Base-by-base conservation (phyloP, 129 eudicot genomes). In the Escallonia rubra region DNA sequence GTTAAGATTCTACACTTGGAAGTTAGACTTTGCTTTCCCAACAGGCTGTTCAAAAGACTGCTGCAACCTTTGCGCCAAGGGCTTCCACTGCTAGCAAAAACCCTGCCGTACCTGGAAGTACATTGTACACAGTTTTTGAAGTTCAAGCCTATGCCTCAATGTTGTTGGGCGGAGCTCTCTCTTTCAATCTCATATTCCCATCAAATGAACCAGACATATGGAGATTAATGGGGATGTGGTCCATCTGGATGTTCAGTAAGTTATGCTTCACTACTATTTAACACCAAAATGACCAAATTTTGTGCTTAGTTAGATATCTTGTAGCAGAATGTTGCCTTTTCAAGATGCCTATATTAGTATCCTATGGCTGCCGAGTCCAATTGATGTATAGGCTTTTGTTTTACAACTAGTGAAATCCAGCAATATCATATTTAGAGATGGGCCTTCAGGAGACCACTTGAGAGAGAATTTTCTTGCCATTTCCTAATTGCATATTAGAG, bases 161-260 rank as follows among this genome's bases (percentile, higher is more conserved):
- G 85, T 61, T 91, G 64, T 3, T 88, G 72, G 98, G 98, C 15
- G 98, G 98, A 77, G 98, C 88, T 73, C 87, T 91, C 44, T 91
- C 98, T n/a, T 91, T 83, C 80, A 91, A 91, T 77, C 91, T 91
- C 59, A 57, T 88, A 71, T 91, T 91, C 78, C 98, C 98, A 14
- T 91, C 98, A 23, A 91, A 88, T 61, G 96, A 88, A 73, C 98
- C 98, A 5, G 98, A 91, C 66, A 47, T 91, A n/a, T 91, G 98
- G 96, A 84, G 96, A 78, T 75, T 88, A 69, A 91, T 91, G 96
- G 98, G 98, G 58, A 91, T 91, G 98, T 91, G 98, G 98, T 91
- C 98, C 72, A 86, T 91, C 49, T 91, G 98, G 98, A 91, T 91
- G 98, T 91, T 91, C 76, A 91, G 98, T 91, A 83, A 88, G 98